Base-by-base conservation (phyloP, 148 eudicot genomes). In the Vaccinium darrowii region DNA sequence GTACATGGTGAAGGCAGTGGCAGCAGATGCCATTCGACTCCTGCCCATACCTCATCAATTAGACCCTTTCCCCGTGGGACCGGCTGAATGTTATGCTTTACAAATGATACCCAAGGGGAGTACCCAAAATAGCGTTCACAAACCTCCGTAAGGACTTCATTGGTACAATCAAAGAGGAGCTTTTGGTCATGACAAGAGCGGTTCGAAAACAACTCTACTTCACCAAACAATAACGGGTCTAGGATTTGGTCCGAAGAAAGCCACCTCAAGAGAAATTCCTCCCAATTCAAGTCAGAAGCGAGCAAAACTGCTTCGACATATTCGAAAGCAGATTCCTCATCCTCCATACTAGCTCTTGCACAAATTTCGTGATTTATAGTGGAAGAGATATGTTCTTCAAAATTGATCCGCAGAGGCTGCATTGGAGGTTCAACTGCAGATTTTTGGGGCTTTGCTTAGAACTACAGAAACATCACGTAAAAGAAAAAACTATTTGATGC, bases 151-250 rank as follows among this genome's bases (percentile, higher is more conserved):
- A 95, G 90, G 63, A 92, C 91, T 88, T 94, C 95, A 58, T 89
- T 91, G 67, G 95, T 89, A 84, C 93, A 91, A 84, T 94, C 98
- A 74, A 97, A 97, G 79, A 97, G 98, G 88, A 92, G 93, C 85
- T 91, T 92, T 88, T 94, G 95, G 84, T 97, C 98, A 52, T 91
- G 86, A 57, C 87, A 84, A 65, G 97, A 92, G 18, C 88, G 86
- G 88, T 91, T 92, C 0, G 98, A 93, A 63, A 97, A 94, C 54
- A 92, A 88, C 84, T 94, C 94, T 7, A 97, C 93, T 87, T 97
- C 98, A 83, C 94, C 92, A 71, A 94, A 90, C 90, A 97, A 86
- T 2, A 93, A 87, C 5, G 97, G 90, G 79, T 97, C 95, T 33
- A 97, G 90, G 74, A 97, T 85, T 81, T 92, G 90, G 21, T 88